Evolutionary conservation across 805 yeast species (phyloP).

Genomic region (Saccharomycopsis oosterbeekiorum): DNA sequence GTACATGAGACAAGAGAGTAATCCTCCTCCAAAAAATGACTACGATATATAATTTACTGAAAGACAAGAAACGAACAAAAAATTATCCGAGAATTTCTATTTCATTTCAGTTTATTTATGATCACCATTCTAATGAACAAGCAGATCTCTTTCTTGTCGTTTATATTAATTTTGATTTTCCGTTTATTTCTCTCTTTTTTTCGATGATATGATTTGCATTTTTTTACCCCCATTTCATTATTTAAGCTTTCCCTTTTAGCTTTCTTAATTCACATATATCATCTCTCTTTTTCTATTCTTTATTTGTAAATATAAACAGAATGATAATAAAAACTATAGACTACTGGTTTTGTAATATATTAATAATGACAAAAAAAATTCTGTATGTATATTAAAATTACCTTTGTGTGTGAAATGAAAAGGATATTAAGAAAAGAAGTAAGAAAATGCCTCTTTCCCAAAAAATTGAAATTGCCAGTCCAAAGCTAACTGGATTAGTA

Average conservation of each 20-base stretch:
- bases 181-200: background rate
- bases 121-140: background rate
- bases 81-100: no score
- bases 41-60: slow-evolving; percentile 40
- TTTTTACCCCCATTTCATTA: background rate
- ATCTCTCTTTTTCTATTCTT: background rate
- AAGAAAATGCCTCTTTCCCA: background rate
- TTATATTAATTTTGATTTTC: background rate
- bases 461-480: background rate
- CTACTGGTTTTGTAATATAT: background rate
- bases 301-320: background rate
- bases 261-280: background rate
- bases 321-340: background rate
- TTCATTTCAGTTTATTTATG: background rate
- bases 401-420: background rate
- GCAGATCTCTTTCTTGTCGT: background rate
- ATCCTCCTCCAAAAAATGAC: slow-evolving; percentile 78
- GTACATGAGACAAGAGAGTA: slow-evolving; percentile 76
- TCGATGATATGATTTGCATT: background rate
- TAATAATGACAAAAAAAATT: background rate
- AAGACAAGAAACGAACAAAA: no score
- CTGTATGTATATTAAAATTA: no score
- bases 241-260: background rate
- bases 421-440: background rate
- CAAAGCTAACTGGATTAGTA: background rate